Evolutionary conservation across 129 eudicot genomes (phyloP).

Genomic region (Flaveria linearis): DNA sequence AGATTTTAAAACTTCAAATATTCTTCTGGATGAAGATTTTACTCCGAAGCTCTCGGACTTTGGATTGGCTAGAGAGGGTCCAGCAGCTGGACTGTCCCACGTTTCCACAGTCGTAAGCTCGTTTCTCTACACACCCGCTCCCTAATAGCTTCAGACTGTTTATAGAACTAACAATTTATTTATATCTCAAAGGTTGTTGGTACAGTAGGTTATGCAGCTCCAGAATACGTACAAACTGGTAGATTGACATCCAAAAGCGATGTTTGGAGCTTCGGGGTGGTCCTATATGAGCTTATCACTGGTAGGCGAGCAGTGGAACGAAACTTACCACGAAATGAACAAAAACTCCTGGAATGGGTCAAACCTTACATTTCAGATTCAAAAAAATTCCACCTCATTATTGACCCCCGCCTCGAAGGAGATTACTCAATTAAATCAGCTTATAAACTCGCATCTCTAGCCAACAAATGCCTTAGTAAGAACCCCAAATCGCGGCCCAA

Average conservation of each 20-base stretch:
- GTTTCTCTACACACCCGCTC: background rate
- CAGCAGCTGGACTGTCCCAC: constrained; percentile 74
- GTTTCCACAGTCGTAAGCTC: constrained; percentile 78
- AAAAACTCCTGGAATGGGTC: constrained; percentile 88
- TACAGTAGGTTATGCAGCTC: constrained; percentile 90
- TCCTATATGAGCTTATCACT: constrained; percentile 74
- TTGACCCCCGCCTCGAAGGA: constrained; percentile 63
- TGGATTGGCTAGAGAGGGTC: constrained; percentile 92
- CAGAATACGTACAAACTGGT: constrained; percentile 83
- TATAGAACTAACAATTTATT: background rate
- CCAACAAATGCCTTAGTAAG: constrained; percentile 77
- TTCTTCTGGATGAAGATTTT: constrained; percentile 83
- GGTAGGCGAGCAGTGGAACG: constrained; percentile 84
- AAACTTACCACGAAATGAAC: constrained; percentile 79
- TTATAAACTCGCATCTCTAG: constrained; percentile 63
- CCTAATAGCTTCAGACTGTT: background rate
- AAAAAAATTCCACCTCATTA: constrained; percentile 63
- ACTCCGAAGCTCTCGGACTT: constrained; percentile 86
- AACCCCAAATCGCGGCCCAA: constrained; percentile 75
- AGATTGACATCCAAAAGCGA: constrained; percentile 82
- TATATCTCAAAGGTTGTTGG: constrained; percentile 66
- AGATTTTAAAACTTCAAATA: constrained; percentile 83
- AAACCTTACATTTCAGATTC: constrained; percentile 73
- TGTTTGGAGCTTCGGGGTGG: constrained; percentile 96
- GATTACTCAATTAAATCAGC: constrained; percentile 68